Evolutionary conservation across 192 early-diverging fungal species (phyloP).

Genomic region (Chytriomyces sp.): DNA sequence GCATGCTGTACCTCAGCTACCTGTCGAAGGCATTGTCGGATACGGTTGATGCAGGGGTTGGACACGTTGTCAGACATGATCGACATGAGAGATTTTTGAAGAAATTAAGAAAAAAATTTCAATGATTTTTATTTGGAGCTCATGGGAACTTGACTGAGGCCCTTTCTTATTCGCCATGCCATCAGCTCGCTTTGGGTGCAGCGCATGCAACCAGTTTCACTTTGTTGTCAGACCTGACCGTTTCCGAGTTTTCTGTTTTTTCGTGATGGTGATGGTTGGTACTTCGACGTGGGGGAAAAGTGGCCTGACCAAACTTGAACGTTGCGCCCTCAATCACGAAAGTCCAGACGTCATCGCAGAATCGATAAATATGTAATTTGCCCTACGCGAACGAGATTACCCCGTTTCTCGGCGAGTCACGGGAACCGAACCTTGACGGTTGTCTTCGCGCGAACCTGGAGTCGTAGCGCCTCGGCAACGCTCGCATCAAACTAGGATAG

Average conservation of each 20-base stretch:
- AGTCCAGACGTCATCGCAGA: constrained; percentile 98
- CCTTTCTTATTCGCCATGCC: too few species aligned
- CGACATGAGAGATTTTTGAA: too few species aligned
- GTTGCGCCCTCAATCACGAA: constrained; percentile 80
- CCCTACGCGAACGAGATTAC: too few species aligned
- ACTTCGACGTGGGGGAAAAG: not conserved
- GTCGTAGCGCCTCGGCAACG: constrained; percentile 85
- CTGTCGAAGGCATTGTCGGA: too few species aligned
- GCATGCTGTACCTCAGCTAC: too few species aligned
- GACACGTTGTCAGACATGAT: too few species aligned
- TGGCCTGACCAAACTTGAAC: constrained; percentile 70
- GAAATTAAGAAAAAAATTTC: too few species aligned
- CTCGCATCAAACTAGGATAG: constrained; percentile 74
- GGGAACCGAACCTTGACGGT: constrained; percentile 72
- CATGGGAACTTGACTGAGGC: too few species aligned
- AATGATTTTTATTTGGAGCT: too few species aligned
- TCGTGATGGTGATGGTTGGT: not conserved
- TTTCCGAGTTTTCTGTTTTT: constrained; percentile 61
- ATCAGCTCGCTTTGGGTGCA: too few species aligned
- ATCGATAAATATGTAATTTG: constrained; percentile 88
- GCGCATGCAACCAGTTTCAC: constrained; percentile 96
- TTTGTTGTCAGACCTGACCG: constrained; percentile 75
- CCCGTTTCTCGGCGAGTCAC: too few species aligned
- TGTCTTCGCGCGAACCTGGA: constrained; percentile 75
- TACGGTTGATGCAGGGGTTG: too few species aligned